Percentiles rank a stretch among this genome's conserved stretches.
These are phyloP conservation scores for Cyclotella choctawhatcheeana DNA, from an alignment of 108 stramenopile species.

Conservation along the genomic window DNA sequence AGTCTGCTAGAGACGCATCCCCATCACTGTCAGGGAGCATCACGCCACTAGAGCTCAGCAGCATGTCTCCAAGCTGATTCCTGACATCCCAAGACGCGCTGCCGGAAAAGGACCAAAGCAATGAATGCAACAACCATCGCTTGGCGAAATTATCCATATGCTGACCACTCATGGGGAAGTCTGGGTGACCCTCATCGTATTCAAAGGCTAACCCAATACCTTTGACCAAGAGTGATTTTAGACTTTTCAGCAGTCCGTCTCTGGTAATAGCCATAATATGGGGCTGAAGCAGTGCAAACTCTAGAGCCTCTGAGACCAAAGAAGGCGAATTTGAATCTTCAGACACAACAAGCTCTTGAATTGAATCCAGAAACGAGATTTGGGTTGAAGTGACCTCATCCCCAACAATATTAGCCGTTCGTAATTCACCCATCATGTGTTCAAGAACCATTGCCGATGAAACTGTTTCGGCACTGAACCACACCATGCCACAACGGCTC, in stretches of 20 bases:
- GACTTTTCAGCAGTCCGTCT: slow-evolving; percentile 86
- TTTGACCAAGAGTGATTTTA: slow-evolving; percentile 88
- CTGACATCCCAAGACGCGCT: slow-evolving; percentile 86
- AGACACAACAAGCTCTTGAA: slow-evolving; percentile 61
- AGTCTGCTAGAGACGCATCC: slow-evolving; percentile 67
- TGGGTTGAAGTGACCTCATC: slow-evolving; percentile 64
- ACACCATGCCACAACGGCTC: slow-evolving; percentile 99
- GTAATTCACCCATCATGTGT: slow-evolving; percentile 60
- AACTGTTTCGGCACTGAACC: slow-evolving; percentile 94
- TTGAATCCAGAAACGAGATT: slow-evolving; percentile 71
- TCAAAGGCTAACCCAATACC: slow-evolving; percentile 87
- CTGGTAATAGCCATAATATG: slow-evolving; percentile 94
- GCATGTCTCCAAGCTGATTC: slow-evolving; percentile 80
- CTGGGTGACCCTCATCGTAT: slow-evolving; percentile 96
- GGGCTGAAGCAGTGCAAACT: slow-evolving; percentile 67
- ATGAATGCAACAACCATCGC: slow-evolving; percentile 90
- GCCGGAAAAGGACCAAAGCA: slow-evolving; percentile 96
- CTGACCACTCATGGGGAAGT: slow-evolving; percentile 93
- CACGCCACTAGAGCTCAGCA: slow-evolving; percentile 75
- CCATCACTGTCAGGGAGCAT: slow-evolving; percentile 59
- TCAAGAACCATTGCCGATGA: slow-evolving; percentile 81
- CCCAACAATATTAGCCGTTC: slow-evolving; percentile 54
- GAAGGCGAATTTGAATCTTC: slow-evolving; percentile 66
- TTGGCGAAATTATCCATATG: slow-evolving; percentile 94
- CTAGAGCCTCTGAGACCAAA: slow-evolving; percentile 80